Evolutionary conservation across 2,329 filamentous ascomycete species (phyloP).

Genomic region (Zasmidium citrigriseum): DNA sequence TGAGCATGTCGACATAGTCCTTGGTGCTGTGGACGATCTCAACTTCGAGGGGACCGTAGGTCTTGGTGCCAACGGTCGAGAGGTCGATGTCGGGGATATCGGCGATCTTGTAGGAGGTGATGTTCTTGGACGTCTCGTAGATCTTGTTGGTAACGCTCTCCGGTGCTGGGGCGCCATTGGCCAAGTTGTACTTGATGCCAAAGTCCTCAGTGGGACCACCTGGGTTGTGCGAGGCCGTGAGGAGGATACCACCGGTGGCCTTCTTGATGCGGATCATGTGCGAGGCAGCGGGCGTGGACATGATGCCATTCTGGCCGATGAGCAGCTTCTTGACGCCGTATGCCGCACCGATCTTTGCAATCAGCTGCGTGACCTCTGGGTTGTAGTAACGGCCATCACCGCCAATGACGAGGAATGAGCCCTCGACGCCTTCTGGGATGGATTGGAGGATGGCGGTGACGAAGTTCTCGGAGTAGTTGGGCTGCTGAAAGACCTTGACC

Average conservation of each 20-base stretch:
- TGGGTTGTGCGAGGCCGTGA: conserved; percentile 98
- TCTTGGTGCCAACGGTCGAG: conserved; percentile 76
- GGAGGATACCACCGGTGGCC: conserved; percentile 92
- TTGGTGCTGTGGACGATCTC: conserved; percentile 91
- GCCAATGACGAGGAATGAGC: conserved; percentile 89
- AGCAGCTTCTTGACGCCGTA: conserved; percentile 99
- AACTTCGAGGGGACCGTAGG: conserved; percentile 83
- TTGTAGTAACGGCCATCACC: conserved; percentile 98
- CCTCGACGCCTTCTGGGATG: conserved; percentile 90
- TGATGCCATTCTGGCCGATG: conserved; percentile 92
- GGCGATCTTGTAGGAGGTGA: conserved; percentile 89
- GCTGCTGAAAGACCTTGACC: conserved; percentile 95
- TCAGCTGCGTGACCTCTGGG: conserved; percentile 92
- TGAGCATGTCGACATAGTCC: conserved; percentile 93
- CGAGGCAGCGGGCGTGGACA: conserved; percentile 94
- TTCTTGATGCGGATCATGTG: conserved; percentile 93
- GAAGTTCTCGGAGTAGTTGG: conserved; percentile 95
- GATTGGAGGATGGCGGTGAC: conserved; percentile 91
- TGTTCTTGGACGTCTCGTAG: conserved; percentile 83
- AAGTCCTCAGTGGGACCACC: conserved; percentile 97
- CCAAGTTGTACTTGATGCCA: conserved; percentile 99
- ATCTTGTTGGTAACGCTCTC: conserved; percentile 99
- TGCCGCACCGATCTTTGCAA: conserved; percentile 93
- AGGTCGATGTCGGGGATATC: conserved; percentile 87
- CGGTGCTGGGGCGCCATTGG: conserved; percentile 92